These are phyloP conservation scores for Pseudocercospora musae DNA, from an alignment of 2,329 filamentous ascomycete genomes.

Conservation along the genomic window DNA sequence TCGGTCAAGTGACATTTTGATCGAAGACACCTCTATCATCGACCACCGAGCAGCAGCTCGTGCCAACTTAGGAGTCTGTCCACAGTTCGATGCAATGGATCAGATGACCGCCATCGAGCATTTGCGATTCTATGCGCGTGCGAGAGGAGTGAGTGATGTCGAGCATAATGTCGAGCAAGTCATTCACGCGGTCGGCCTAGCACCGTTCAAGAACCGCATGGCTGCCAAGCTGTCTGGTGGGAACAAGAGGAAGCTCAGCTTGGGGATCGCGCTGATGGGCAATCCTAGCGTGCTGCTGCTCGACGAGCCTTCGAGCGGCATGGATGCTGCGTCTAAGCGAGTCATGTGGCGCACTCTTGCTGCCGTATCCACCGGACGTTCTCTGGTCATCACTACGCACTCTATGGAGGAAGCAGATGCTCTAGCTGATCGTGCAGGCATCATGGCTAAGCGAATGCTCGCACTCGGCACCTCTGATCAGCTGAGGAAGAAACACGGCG, in stretches of 20 bases:
- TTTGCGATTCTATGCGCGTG: conserved; percentile 79
- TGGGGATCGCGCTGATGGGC: conserved; percentile 88
- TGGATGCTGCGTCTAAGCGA: conserved; percentile 86
- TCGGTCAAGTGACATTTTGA: conserved; percentile 72
- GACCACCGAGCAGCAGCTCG: conserved; percentile 69
- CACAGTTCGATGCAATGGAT: conserved; percentile 74
- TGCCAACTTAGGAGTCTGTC: conserved; percentile 81
- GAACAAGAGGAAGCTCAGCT: conserved; percentile 86
- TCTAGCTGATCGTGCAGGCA: conserved; percentile 76
- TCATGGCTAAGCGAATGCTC: conserved; percentile 81
- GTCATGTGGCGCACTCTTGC: conserved; percentile 88
- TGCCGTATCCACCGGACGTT: conserved; percentile 70
- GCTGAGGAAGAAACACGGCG: conserved; percentile 71
- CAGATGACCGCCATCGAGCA: conserved; percentile 87
- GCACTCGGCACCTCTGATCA: conserved; percentile 74
- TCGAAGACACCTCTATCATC: conserved; percentile 75
- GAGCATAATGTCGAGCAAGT: conserved; percentile 75
- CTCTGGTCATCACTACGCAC: conserved; percentile 84
- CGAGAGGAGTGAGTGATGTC: conserved; percentile 73
- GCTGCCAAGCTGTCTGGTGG: conserved; percentile 79
- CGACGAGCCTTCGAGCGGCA: conserved; percentile 83
- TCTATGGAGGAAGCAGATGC: conserved; percentile 95
- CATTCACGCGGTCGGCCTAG: conserved; percentile 74
- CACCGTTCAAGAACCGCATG: conserved; percentile 68
- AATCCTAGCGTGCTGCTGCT: conserved; percentile 84